Evolutionary conservation across 345 rosid species (phyloP), one percentile per base, ranked within the genome.

Genomic region (Eutrema heterophyllum): DNA sequence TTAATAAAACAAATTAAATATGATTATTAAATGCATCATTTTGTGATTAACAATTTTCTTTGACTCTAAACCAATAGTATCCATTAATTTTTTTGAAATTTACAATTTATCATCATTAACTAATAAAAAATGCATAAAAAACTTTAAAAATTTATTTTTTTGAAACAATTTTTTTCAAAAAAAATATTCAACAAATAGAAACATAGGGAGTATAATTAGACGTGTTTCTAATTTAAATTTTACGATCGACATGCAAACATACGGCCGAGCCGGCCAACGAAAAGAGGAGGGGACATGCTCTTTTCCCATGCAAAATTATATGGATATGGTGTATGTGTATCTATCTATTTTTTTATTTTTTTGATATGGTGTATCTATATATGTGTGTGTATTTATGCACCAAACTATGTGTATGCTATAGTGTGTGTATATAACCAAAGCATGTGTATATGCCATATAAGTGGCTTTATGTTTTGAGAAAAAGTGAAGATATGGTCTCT

Each of bases 281-380:
- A 33, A 55, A n/a, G 5, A 70, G 57, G 5, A 70, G 57, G 57
- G 27, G 40, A 27, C 75, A 50, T 1, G 75, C 61, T 71, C 68
- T 50, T 71, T 71, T 30, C 68, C 68, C 61, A 71, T 71, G 53
- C 68, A 59, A 9, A 24, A 21, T 44, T 38, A n/a, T 35, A 26
- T 52, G 7, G 8, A 15, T 16, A 30, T 46, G 16, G 54, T 64
- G 43, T 9, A 52, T 38, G 54, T 64, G 43, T 9, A 52, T 38
- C 21, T 36, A 36, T 18, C 9, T 36, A 4, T 43, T 21, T 21
- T 21, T 21, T 21, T 21, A 21, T 21, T 21, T 21, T 21, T 21
- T 21, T 21, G 1, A 21, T 21, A 21, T 21, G 24, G 1, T 21
- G 24, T 21, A 21, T 21, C 24, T 35, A 3, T 43, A 14, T 43